Evolutionary conservation across 208 protist species (phyloP).

Genomic region (Wallacemonas sp.): DNA sequence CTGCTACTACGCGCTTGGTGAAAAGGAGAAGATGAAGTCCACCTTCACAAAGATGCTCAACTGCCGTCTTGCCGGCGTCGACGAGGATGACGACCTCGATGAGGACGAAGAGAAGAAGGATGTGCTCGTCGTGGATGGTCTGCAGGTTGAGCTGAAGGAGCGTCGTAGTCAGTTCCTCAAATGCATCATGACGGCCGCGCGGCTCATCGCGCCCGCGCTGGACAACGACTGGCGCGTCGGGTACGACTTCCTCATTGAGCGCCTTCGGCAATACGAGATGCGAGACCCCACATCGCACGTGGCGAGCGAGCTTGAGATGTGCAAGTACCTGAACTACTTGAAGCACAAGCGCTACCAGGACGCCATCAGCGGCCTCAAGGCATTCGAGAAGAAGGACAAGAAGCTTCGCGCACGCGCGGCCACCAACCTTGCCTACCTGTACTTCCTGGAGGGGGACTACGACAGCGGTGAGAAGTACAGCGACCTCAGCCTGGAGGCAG

Average conservation of each 20-base stretch:
- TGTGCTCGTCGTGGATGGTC: slow-evolving; percentile 78
- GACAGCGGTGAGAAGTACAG: slow-evolving; percentile 96
- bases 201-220: slow-evolving; percentile 94
- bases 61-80: slow-evolving; percentile 56
- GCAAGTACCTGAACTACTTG: slow-evolving; percentile 94
- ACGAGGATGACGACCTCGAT: slow-evolving; percentile 77
- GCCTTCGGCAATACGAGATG: slow-evolving; percentile 89
- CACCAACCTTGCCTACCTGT: slow-evolving; percentile 97
- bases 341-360: slow-evolving; percentile 93
- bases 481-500: slow-evolving; percentile 91
- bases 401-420: slow-evolving; percentile 88
- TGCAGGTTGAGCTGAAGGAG: slow-evolving; percentile 81
- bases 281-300: slow-evolving; percentile 85
- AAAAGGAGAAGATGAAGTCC: slow-evolving; percentile 93
- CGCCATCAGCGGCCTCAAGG: slow-evolving; percentile 93
- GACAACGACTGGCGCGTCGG: slow-evolving; percentile 91
- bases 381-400: slow-evolving; percentile 96
- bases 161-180: slow-evolving; percentile 74
- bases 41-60: slow-evolving; percentile 90
- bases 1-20: slow-evolving; percentile 96
- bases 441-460: slow-evolving; percentile 97
- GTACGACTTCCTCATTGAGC: slow-evolving; percentile 95
- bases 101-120: slow-evolving; percentile 88
- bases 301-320: slow-evolving; percentile 95
- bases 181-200: slow-evolving; percentile 89